phyloP scores from a whole-genome alignment of 2,329 filamentous ascomycete genomes.

The Rutstroemia sp. region DNA sequence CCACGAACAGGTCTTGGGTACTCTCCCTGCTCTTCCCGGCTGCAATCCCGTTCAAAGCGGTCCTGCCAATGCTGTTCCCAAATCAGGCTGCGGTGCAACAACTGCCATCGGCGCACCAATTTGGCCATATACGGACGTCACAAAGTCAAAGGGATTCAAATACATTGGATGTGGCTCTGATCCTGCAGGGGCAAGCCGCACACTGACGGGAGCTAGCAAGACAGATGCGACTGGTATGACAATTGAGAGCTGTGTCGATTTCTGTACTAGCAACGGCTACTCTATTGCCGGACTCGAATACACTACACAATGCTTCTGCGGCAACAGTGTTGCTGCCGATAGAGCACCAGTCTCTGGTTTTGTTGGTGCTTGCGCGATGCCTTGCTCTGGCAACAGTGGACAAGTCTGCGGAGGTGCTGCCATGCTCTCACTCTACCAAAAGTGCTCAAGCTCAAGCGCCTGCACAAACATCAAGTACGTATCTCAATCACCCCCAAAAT shows the following conservation, averaged over 20 bases:
- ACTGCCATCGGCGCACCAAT: slow-evolving; percentile 40
- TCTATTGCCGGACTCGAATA: slow-evolving; percentile 30
- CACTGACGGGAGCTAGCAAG: background rate
- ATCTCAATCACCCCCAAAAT: background rate
- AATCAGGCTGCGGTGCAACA: slow-evolving; percentile 41
- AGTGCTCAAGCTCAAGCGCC: background rate
- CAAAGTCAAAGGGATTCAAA: slow-evolving; percentile 43
- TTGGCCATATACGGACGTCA: slow-evolving; percentile 37
- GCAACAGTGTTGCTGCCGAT: slow-evolving; percentile 12
- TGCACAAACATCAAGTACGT: slow-evolving; percentile 5
- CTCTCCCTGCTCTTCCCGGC: slow-evolving; percentile 44
- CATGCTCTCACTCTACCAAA: slow-evolving; percentile 10
- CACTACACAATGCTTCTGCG: slow-evolving; percentile 25
- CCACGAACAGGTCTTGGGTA: slow-evolving; percentile 37
- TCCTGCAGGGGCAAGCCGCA: slow-evolving; percentile 33
- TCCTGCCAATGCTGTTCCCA: slow-evolving; percentile 20
- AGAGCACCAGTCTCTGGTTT: slow-evolving; percentile 2
- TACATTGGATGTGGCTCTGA: slow-evolving; percentile 57
- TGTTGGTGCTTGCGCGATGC: slow-evolving; percentile 6
- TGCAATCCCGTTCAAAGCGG: slow-evolving; percentile 38
- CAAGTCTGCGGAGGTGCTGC: slow-evolving; percentile 23
- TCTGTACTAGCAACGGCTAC: slow-evolving; percentile 20
- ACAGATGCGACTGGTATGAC: slow-evolving; percentile 15
- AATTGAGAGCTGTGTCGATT: slow-evolving; percentile 28
- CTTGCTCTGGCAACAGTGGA: slow-evolving; percentile 13